Evolutionary conservation across 202 grass and related monocot species (phyloP).

Genomic region (Miscanthus sacchariflorus): DNA sequence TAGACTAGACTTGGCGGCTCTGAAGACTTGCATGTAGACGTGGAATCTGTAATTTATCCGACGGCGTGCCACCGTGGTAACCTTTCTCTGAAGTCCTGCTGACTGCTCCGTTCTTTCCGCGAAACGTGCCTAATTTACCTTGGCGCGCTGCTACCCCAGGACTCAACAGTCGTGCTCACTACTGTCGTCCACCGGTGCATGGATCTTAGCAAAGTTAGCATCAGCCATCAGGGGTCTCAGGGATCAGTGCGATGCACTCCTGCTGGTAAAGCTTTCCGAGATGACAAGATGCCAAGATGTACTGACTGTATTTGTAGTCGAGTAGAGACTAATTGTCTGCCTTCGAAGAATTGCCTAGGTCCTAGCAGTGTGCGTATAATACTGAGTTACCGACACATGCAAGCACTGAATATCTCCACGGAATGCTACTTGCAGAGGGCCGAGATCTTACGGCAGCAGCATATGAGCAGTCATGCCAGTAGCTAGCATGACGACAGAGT

Average conservation of each 20-base stretch:
- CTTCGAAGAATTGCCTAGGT: neutral
- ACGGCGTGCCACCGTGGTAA: neutral
- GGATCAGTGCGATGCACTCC: neutral
- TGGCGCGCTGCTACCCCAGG: neutral
- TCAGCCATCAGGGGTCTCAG: neutral
- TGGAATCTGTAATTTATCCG: neutral
- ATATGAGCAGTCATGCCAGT: neutral
- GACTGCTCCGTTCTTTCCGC: neutral
- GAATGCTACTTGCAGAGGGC: neutral
- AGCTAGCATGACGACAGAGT: neutral
- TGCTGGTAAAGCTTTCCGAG: neutral
- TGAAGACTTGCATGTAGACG: neutral
- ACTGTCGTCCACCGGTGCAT: neutral
- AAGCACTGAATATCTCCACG: neutral
- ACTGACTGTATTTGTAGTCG: no score
- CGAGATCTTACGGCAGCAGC: no score
- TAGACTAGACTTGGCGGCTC: neutral
- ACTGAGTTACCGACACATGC: no score
- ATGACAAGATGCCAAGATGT: neutral
- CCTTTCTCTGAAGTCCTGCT: neutral
- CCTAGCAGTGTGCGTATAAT: no score
- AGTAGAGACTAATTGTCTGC: neutral
- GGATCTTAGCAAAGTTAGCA: neutral
- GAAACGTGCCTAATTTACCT: neutral
- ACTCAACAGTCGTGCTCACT: neutral